phyloP scores from a whole-genome alignment of 2,329 filamentous ascomycete genomes.

The Xylaria sp. region DNA sequence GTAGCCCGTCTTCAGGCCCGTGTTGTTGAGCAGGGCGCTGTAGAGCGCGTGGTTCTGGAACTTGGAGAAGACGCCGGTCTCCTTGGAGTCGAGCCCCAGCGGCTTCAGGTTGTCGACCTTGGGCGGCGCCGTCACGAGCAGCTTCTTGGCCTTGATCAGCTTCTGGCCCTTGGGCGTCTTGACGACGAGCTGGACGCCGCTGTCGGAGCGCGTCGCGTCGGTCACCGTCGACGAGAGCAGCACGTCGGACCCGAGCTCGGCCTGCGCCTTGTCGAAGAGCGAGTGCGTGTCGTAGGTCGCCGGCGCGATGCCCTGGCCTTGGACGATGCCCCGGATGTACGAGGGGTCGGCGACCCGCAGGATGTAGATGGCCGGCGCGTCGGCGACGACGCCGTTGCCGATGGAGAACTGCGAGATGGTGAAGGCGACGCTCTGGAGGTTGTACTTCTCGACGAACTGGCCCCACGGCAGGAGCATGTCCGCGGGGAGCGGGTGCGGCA shows the following conservation, averaged over 20 bases:
- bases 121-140: slow-evolving; percentile 43
- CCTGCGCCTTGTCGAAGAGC: slow-evolving; percentile 34
- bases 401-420: slow-evolving; percentile 40
- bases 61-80: not conserved
- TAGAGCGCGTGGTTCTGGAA: not conserved
- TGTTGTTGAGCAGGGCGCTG: not conserved
- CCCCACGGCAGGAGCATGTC: slow-evolving; percentile 48
- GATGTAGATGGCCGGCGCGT: slow-evolving; percentile 44
- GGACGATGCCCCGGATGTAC: slow-evolving; percentile 20
- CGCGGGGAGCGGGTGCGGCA: slow-evolving; percentile 46
- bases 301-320: slow-evolving; percentile 24
- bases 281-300: slow-evolving; percentile 28
- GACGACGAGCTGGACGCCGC: slow-evolving; percentile 33
- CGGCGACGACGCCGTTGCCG: slow-evolving; percentile 44
- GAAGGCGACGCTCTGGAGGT: slow-evolving; percentile 40
- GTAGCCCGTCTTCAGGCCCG: not conserved
- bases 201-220: slow-evolving; percentile 22
- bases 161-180: slow-evolving; percentile 29
- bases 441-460: slow-evolving; percentile 46
- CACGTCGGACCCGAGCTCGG: slow-evolving; percentile 33
- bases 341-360: slow-evolving; percentile 37
- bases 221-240: slow-evolving; percentile 32
- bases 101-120: slow-evolving; percentile 35
- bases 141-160: slow-evolving; percentile 38
- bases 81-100: slow-evolving; percentile 36